Percentiles rank a stretch among this genome's conserved stretches.
Evolutionary conservation across 306 rosid species (phyloP).

Genomic region (Astragalus membranaceus): DNA sequence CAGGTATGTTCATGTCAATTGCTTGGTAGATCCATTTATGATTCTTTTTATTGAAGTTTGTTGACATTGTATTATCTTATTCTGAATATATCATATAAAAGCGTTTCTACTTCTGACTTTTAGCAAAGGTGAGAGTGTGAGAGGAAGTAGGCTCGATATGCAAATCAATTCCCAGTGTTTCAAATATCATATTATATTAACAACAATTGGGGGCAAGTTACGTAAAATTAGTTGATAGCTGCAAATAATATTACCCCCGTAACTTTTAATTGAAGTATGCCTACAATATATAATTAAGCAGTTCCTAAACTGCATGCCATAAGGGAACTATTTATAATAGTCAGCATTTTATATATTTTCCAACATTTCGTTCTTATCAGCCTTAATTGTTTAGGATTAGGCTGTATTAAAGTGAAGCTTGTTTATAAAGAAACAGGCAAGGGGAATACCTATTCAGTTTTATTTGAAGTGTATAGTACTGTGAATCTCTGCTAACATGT

Average conservation of each 20-base stretch:
- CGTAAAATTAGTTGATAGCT: neutral
- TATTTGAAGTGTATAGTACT: neutral
- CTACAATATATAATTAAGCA: neutral
- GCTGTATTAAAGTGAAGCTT: neutral
- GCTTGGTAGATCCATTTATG: constrained; percentile 37
- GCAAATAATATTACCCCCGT: neutral
- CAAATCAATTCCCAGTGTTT: neutral
- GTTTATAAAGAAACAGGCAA: neutral
- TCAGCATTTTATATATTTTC: neutral
- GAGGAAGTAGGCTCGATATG: neutral
- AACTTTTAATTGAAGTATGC: neutral
- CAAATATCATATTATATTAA: neutral
- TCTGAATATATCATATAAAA: neutral
- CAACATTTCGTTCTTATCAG: neutral
- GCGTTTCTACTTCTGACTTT: constrained; percentile 1
- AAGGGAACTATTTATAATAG: neutral
- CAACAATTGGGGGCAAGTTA: neutral
- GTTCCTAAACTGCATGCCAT: neutral
- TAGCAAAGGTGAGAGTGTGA: neutral
- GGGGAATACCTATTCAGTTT: neutral
- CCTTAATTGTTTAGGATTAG: neutral
- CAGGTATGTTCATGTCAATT: constrained; percentile 68
- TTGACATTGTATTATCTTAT: constrained; percentile 13
- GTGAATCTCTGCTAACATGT: neutral
- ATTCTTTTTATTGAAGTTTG: constrained; percentile 47